Evolutionary conservation across 139 green algal genomes (phyloP).

Genomic region (Bryopsis sp.): DNA sequence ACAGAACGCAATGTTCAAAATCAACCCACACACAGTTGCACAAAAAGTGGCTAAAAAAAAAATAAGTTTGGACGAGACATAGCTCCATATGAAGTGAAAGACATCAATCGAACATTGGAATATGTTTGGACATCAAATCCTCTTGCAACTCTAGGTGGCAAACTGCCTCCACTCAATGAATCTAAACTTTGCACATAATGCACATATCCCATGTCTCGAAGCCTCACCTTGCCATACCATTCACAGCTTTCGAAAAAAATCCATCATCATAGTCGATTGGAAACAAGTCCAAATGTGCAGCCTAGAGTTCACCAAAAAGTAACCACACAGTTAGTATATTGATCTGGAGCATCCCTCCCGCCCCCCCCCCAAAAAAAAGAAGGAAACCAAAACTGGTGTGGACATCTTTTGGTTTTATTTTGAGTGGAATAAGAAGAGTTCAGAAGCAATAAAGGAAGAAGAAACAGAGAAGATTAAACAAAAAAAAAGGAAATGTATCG

Average conservation of each 20-base stretch:
- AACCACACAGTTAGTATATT: too few species aligned
- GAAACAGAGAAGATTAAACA: too few species aligned
- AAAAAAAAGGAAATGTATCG: too few species aligned
- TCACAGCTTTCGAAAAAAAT: slow-evolving; percentile 6
- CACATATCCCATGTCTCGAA: neutral
- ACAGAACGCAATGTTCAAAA: neutral
- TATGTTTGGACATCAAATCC: neutral
- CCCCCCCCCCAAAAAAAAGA: too few species aligned
- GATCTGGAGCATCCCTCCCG: too few species aligned
- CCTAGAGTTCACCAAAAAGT: neutral
- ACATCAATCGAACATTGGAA: too few species aligned
- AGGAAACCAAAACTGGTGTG: too few species aligned
- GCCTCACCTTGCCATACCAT: neutral
- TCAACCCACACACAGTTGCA: neutral
- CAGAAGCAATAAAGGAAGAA: too few species aligned
- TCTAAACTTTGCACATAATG: neutral
- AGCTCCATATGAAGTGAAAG: too few species aligned
- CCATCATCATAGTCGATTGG: slow-evolving; percentile 18
- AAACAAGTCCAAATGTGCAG: slow-evolving; percentile 14
- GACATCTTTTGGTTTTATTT: too few species aligned
- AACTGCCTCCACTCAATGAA: neutral
- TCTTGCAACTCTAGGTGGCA: neutral
- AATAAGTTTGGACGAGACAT: neutral
- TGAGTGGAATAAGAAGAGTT: too few species aligned
- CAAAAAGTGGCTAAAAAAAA: neutral